phyloP scores from a whole-genome alignment of 768 basidiomycete species.

The Panus rudis region DNA sequence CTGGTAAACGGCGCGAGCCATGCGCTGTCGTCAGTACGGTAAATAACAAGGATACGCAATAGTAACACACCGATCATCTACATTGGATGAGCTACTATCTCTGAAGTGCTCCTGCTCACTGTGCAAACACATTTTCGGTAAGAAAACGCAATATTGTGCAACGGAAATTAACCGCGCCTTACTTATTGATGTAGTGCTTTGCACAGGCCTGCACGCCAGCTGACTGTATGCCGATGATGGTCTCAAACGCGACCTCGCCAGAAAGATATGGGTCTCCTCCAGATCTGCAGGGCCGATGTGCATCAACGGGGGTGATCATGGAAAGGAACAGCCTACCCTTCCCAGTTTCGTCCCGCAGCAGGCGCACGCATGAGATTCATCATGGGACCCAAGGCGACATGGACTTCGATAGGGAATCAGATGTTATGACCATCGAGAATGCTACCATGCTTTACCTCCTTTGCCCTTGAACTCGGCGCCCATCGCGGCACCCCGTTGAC shows the following conservation, averaged over 20 bases:
- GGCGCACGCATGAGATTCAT: conserved; percentile 32
- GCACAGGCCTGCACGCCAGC: conserved; percentile 24
- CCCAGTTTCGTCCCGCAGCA: conserved; percentile 39
- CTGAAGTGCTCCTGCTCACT: conserved; percentile 59
- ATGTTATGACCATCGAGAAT: background rate
- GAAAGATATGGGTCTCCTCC: conserved; percentile 25
- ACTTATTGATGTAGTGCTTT: conserved; percentile 21
- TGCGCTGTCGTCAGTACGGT: background rate
- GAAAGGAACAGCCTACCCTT: conserved; percentile 22
- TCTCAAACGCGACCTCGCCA: conserved; percentile 27
- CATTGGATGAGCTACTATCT: conserved; percentile 47
- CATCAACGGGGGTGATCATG: background rate
- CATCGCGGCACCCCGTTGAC: conserved; percentile 68
- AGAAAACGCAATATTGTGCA: background rate
- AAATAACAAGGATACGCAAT: background rate
- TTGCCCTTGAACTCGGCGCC: conserved; percentile 78
- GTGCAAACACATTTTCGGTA: background rate
- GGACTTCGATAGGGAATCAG: conserved; percentile 29
- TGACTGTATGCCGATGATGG: conserved; percentile 23
- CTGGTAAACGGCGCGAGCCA: background rate
- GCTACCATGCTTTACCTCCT: conserved; percentile 34
- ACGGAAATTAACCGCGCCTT: background rate
- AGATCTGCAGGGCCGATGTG: background rate
- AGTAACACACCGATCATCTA: conserved; percentile 48
- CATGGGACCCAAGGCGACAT: conserved; percentile 71